A percentile compares a stretch with the other conserved stretches of the same genome.
Conservation (phyloP, 192 early-diverging fungal species). For the Coemansia sp. region DNA sequence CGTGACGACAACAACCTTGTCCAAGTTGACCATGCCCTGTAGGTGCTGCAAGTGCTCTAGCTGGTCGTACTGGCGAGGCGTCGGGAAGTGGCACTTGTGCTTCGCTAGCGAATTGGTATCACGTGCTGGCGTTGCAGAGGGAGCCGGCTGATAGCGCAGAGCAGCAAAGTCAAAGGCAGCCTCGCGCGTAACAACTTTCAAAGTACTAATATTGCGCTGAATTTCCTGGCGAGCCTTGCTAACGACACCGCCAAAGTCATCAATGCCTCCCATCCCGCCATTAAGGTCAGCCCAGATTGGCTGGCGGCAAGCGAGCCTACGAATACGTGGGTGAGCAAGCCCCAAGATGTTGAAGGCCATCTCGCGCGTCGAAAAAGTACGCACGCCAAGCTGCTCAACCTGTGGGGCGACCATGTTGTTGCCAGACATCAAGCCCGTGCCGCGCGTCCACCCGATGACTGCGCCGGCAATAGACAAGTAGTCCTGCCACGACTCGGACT, state of each 20-base stretch:
- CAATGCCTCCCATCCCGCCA: constrained; percentile 32
- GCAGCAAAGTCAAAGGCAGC: not conserved
- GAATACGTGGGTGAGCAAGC: constrained; percentile 73
- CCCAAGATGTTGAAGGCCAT: constrained; percentile 95
- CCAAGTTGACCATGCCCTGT: constrained; percentile 81
- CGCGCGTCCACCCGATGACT: constrained; percentile 94
- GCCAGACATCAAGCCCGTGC: constrained; percentile 87
- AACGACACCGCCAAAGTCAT: not conserved
- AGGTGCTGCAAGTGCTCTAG: constrained; percentile 65
- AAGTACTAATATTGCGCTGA: not conserved
- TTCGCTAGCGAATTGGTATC: constrained; percentile 65
- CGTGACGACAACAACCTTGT: constrained; percentile 88
- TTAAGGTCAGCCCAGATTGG: constrained; percentile 88
- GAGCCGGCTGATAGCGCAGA: not conserved
- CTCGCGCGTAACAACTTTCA: not conserved
- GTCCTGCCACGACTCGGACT: constrained; percentile 81
- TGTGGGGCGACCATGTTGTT: constrained; percentile 85
- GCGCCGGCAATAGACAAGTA: constrained; percentile 87
- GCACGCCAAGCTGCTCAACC: constrained; percentile 78
- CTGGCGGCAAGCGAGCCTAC: constrained; percentile 62
- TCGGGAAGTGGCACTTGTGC: constrained; percentile 83
- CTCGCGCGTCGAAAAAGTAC: constrained; percentile 87
- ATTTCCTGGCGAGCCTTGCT: not conserved
- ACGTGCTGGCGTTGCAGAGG: not conserved
- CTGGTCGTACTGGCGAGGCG: constrained; percentile 60